Conservation (phyloP, 352 stramenopile species). For the Pythium brachiatum region DNA sequence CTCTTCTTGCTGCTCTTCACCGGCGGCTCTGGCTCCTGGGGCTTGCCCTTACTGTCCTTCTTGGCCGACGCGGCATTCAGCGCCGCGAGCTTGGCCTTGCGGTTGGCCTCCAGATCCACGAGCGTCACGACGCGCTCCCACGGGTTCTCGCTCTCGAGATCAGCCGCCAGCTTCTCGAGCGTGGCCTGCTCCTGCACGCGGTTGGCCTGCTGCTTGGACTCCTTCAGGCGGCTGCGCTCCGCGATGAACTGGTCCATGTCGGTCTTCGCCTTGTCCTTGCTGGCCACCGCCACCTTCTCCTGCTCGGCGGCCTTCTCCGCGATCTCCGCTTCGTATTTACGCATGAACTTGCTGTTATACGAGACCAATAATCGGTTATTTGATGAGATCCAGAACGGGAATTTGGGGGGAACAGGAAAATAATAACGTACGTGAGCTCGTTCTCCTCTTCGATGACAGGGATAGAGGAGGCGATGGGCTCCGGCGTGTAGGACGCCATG, state of each 20-base stretch:
- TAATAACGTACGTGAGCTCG: conserved; percentile 61
- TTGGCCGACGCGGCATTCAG: conserved; percentile 38
- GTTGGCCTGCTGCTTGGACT: conserved; percentile 91
- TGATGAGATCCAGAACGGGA: background rate
- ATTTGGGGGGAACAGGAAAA: background rate
- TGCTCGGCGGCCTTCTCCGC: conserved; percentile 64
- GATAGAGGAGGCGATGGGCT: conserved; percentile 24
- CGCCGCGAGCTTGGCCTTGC: conserved; percentile 69
- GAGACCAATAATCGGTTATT: background rate
- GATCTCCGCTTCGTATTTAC: conserved; percentile 66
- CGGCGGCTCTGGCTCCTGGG: conserved; percentile 29
- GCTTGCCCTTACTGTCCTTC: conserved; percentile 44
- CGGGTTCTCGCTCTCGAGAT: conserved; percentile 93
- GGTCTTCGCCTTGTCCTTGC: conserved; percentile 63
- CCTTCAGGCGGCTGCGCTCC: conserved; percentile 83
- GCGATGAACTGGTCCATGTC: conserved; percentile 81
- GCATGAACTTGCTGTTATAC: conserved; percentile 62
- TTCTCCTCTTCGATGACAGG: conserved; percentile 65
- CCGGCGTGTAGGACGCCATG: conserved; percentile 17
- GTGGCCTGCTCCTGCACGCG: conserved; percentile 92
- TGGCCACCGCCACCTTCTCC: conserved; percentile 68
- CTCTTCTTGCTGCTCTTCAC: conserved; percentile 38
- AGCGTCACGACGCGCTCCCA: conserved; percentile 94
- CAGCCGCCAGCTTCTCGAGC: conserved; percentile 92
- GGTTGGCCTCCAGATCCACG: conserved; percentile 86